Evolutionary conservation across 2,329 filamentous ascomycete species (phyloP).

Genomic region (Alternaria sp.): DNA sequence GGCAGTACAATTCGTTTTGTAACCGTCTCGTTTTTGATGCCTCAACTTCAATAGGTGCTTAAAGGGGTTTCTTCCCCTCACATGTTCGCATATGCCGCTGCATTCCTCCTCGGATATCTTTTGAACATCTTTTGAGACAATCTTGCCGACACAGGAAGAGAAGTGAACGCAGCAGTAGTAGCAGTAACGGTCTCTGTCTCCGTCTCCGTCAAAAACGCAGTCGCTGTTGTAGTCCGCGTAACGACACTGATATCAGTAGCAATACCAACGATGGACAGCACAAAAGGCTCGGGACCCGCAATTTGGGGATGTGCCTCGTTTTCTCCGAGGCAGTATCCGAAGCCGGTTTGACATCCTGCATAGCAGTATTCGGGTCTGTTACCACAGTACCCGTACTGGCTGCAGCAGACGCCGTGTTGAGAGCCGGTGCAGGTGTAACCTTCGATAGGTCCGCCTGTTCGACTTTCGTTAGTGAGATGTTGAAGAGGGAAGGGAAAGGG

Average conservation of each 20-base stretch:
- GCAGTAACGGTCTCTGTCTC: background rate
- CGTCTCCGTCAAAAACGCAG: background rate
- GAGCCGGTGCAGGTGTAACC: conserved; percentile 11
- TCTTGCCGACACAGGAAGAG: background rate
- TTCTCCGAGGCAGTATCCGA: conserved; percentile 9
- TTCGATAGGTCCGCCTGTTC: background rate
- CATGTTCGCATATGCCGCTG: background rate
- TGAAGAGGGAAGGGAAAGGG: background rate
- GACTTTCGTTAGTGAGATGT: background rate
- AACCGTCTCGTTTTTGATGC: background rate
- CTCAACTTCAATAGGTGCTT: background rate
- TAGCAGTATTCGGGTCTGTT: conserved; percentile 27
- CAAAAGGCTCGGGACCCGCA: background rate
- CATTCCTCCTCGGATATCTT: background rate
- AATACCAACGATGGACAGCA: background rate
- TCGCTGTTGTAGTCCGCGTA: background rate
- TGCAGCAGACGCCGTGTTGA: conserved; percentile 9
- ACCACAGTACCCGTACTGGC: conserved; percentile 11
- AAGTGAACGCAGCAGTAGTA: background rate
- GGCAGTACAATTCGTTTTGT: background rate
- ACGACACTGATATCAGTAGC: background rate
- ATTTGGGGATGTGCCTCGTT: background rate
- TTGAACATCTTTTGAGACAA: background rate
- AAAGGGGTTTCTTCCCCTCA: background rate
- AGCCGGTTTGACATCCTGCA: conserved; percentile 23